Base-by-base conservation (phyloP, 2,329 filamentous ascomycete species). In the Aspergillus viridinutans region DNA sequence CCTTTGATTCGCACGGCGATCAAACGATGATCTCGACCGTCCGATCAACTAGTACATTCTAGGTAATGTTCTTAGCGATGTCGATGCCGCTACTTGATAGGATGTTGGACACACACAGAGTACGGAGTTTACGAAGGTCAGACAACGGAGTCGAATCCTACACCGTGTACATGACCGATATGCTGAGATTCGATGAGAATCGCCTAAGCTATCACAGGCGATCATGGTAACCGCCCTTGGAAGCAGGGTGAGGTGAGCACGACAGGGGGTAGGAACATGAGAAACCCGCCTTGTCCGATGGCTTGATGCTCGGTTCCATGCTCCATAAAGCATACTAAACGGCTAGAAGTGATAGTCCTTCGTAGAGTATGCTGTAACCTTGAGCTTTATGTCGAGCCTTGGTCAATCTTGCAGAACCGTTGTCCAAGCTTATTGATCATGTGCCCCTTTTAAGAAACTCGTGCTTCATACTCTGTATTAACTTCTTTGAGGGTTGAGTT, bases 11-110 rank as follows among this genome's bases (percentile, higher is more conserved):
- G 63, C 59, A 62, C 61, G 52, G 56, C 57, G 56, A 38, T 29
- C 52, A 49, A 52, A 50, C 50, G 63, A 65, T 65, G 63, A 65
- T 64, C 63, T 64, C 58, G 62, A 59, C 56, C 56, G 60, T 64
- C 61, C 60, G 61, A 62, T 61, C 54, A 38, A 38, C 32, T 17
- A 35, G 32, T 35, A 35, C 32, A 5, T 35, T 35, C 12, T 35
- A 35, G 32, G 32, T 38, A 38, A 14, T 38, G 14, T 38, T 38
- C 32, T 58, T 57, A 52, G 54, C 49, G 53, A 55, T 48, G 43
- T 56, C 58, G 61, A 61, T 64, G 42, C 12, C n/a, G 40, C 21
- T 43, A 21, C 20, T 21, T n/a, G n/a, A 43, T 21, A 12, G n/a
- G 5, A 23, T 10, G 42, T 10, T 23, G 42, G 42, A 45, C 23